phyloP scores from a whole-genome alignment of 2,329 filamentous ascomycete species.

The Epichloe glyceriae region DNA sequence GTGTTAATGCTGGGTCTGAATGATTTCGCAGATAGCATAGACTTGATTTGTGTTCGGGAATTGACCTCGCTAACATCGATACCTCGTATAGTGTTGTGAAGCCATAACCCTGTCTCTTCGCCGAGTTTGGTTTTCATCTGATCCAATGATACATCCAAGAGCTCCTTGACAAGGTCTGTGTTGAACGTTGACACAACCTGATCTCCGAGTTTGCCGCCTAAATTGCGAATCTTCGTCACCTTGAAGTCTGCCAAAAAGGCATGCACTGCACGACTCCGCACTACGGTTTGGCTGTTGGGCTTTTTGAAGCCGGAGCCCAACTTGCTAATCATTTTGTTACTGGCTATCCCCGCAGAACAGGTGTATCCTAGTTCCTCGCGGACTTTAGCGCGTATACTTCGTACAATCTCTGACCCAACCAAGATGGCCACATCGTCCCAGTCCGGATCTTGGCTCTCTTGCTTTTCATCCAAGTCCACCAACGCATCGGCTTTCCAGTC shows the following conservation, averaged over 20 bases:
- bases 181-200: slow-evolving; percentile 70
- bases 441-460: slow-evolving; percentile 71
- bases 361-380: slow-evolving; percentile 68
- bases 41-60: slow-evolving; percentile 84
- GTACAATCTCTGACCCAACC: slow-evolving; percentile 79
- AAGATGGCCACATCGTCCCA: slow-evolving; percentile 91
- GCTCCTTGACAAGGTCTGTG: slow-evolving; percentile 65
- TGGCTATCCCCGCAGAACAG: slow-evolving; percentile 77
- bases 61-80: slow-evolving; percentile 83
- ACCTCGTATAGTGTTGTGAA: slow-evolving; percentile 74
- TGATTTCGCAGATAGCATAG: slow-evolving; percentile 92
- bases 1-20: slow-evolving; percentile 76
- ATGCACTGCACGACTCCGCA: slow-evolving; percentile 69
- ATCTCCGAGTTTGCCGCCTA: slow-evolving; percentile 91
- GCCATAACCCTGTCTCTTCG: slow-evolving; percentile 74
- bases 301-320: slow-evolving; percentile 85
- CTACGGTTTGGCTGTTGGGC: slow-evolving; percentile 87
- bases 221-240: slow-evolving; percentile 84
- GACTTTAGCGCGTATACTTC: slow-evolving; percentile 57
- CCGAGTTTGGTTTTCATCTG: slow-evolving; percentile 67
- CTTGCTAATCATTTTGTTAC: slow-evolving; percentile 93
- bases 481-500: slow-evolving; percentile 79
- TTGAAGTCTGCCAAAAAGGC: slow-evolving; percentile 76
- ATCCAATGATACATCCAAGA: slow-evolving; percentile 59
- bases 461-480: slow-evolving; percentile 62